These are phyloP conservation scores for Epichloe sibirici DNA, from an alignment of 2,329 filamentous ascomycete genomes.

Conservation along the genomic window DNA sequence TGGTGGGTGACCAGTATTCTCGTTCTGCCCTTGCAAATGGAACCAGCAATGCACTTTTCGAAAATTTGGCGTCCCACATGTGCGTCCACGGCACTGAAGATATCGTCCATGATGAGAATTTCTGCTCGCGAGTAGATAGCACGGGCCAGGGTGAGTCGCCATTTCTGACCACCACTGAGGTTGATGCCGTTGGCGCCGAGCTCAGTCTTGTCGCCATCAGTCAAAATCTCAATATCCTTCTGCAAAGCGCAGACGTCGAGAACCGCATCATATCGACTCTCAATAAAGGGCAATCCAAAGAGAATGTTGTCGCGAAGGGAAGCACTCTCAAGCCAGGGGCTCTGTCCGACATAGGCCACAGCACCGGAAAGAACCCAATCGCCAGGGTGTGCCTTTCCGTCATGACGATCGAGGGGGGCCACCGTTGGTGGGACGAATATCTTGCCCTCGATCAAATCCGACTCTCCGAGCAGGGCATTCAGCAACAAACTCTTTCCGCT, in stretches of 20 bases:
- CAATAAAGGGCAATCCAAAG: slow-evolving; percentile 60
- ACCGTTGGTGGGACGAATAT: slow-evolving; percentile 44
- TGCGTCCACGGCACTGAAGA: slow-evolving; percentile 72
- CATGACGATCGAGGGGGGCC: slow-evolving; percentile 38
- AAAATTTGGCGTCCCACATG: slow-evolving; percentile 72
- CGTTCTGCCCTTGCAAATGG: slow-evolving; percentile 57
- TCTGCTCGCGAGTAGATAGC: slow-evolving; percentile 70
- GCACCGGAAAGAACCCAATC: slow-evolving; percentile 60
- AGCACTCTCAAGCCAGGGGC: slow-evolving; percentile 77
- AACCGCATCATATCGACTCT: slow-evolving; percentile 58
- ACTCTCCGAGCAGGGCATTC: slow-evolving; percentile 62
- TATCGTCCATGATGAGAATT: slow-evolving; percentile 69
- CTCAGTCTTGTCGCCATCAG: slow-evolving; percentile 67
- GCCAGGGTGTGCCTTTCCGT: slow-evolving; percentile 45
- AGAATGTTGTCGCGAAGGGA: slow-evolving; percentile 68
- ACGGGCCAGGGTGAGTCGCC: slow-evolving; percentile 68
- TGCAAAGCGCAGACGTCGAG: slow-evolving; percentile 60
- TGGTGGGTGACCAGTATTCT: slow-evolving; percentile 74
- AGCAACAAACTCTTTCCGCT: slow-evolving; percentile 68
- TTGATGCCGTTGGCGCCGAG: slow-evolving; percentile 80
- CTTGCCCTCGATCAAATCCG: slow-evolving; percentile 52
- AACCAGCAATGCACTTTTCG: slow-evolving; percentile 61
- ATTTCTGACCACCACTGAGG: slow-evolving; percentile 71
- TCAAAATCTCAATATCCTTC: slow-evolving; percentile 65
- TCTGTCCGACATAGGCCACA: slow-evolving; percentile 66